A percentile compares a stretch with the other conserved stretches of the same genome.
phyloP scores from a whole-genome alignment of 148 eudicot genomes.

The Talinum fruticosum region DNA sequence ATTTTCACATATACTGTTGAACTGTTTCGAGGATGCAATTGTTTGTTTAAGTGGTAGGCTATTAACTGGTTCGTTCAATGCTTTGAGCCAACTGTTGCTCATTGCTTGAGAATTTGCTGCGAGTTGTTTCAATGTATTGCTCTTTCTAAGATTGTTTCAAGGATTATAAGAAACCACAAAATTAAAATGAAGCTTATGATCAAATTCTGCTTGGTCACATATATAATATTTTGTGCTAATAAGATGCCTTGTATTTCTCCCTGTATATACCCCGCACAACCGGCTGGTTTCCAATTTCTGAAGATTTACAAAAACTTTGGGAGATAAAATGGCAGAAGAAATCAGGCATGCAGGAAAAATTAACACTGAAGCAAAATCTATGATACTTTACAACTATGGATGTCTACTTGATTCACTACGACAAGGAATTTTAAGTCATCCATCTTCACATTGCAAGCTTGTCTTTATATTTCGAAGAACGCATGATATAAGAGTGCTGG shows the following conservation, averaged over 20 bases:
- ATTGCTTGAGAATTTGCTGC: neutral
- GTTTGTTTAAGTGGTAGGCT: neutral
- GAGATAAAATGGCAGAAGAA: slow-evolving; percentile 8
- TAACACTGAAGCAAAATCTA: neutral
- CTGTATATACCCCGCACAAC: slow-evolving; percentile 6
- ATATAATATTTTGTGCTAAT: slow-evolving; percentile 7
- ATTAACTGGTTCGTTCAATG: neutral
- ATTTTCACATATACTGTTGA: neutral
- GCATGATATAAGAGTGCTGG: slow-evolving; percentile 60
- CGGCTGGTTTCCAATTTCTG: slow-evolving; percentile 14
- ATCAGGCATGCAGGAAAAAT: slow-evolving; percentile 12
- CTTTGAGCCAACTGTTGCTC: neutral
- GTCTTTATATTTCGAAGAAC: slow-evolving; percentile 63
- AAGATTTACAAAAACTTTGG: slow-evolving; percentile 22
- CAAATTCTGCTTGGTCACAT: neutral
- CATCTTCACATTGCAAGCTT: slow-evolving; percentile 81
- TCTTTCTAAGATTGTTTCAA: neutral
- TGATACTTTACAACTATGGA: neutral
- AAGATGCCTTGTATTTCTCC: slow-evolving; percentile 6
- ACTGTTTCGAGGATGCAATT: neutral
- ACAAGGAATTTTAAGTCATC: slow-evolving; percentile 24
- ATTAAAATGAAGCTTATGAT: neutral
- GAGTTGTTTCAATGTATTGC: neutral
- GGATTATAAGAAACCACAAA: neutral
- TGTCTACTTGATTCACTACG: slow-evolving; percentile 11